phyloP scores from a whole-genome alignment of 1,284 basidiomycete genomes.

The Trametes versicolor region DNA sequence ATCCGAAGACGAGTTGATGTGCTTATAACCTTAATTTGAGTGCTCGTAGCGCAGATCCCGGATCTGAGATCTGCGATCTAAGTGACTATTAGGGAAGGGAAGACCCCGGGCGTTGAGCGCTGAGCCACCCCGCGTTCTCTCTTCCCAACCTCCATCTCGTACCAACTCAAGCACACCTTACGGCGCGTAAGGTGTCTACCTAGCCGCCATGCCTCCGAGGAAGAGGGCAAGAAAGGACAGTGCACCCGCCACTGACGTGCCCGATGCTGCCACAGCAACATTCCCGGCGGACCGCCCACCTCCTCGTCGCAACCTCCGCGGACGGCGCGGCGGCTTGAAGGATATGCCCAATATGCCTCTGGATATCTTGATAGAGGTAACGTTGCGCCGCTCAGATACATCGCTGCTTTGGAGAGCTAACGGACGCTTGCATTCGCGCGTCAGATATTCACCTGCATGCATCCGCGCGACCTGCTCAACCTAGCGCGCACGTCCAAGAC shows the following conservation, averaged over 20 bases:
- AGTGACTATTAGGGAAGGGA: too few species aligned
- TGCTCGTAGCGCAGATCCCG: too few species aligned
- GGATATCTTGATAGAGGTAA: slow-evolving; percentile 38
- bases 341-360: slow-evolving; percentile 37
- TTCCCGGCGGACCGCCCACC: background rate
- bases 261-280: background rate
- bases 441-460: slow-evolving; percentile 25
- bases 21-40: too few species aligned
- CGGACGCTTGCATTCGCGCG: background rate
- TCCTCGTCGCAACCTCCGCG: slow-evolving; percentile 17
- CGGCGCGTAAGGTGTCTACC: too few species aligned
- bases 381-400: background rate
- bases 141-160: too few species aligned
- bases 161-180: too few species aligned
- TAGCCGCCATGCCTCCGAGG: slow-evolving; percentile 15
- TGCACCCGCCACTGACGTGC: background rate
- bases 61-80: background rate
- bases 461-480: too few species aligned
- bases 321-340: slow-evolving; percentile 26
- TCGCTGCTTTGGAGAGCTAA: too few species aligned
- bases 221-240: slow-evolving; percentile 8
- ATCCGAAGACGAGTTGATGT: too few species aligned
- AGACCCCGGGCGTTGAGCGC: too few species aligned
- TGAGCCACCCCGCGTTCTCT: too few species aligned
- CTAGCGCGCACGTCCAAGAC: too few species aligned